Evolutionary conservation across 169 alveolate genomes (phyloP), one percentile per base, ranked within the genome.

Genomic region (Blepharisma undulans): DNA sequence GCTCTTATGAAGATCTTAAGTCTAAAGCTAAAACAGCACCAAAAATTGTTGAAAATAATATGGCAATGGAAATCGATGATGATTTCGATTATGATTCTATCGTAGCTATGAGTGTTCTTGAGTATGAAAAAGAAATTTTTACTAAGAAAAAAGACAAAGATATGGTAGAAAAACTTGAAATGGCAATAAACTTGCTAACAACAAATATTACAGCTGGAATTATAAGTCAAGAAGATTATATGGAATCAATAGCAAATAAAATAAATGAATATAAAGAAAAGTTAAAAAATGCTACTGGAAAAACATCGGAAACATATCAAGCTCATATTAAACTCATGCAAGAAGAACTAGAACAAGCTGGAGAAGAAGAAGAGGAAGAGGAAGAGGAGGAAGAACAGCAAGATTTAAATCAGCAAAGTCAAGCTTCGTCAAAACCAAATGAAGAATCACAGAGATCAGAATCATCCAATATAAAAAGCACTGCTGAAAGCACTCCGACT

Each of bases 331-430:
- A 82, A 8, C 89, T 82, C 5, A 82, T 82, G 89, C 72, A 22
- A 21, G 30, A 82, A 59, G 89, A 82, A 82, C 78, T 82, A 19
- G 89, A 82, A n/a, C 76, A 82, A 48, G 89, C 74, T 22, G 76
- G 27, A 21, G 34, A 82, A 21, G 76, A 21, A 59, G 89, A 82
- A n/a, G 89, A 82, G 19, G 89, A 82, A 82, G 89, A 82, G 48
- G 89, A 82, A 48, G 89, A 82, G 60, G 89, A 80, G 32, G 88
- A 32, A 82, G 78, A 36, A 0, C 72, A 21, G 33, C 89, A 82
- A 82, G n/a, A n/a, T n/a, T n/a, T n/a, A n/a, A 2, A 33, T 59
- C 89, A 6, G 8, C 60, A 29, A 78, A 25, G 60, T 4, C 16
- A 72, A 72, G 19, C 16, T 12, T 72, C 80, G 0, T 25, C 4